Conservation (phyloP, 768 basidiomycete species). For the Auricularia heimuer region DNA sequence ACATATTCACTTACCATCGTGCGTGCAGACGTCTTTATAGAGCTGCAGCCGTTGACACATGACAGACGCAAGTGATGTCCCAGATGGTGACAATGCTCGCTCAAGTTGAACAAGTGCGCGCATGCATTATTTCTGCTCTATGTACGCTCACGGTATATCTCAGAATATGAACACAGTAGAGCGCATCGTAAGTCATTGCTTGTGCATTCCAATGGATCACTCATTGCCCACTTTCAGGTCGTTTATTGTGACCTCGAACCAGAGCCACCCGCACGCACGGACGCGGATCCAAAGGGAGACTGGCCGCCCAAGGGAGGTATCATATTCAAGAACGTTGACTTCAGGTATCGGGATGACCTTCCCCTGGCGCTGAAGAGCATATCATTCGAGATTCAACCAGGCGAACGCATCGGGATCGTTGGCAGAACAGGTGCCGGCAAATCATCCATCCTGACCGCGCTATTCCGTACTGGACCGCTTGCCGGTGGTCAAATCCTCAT, state of each 20-base stretch:
- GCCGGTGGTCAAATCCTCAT: slow-evolving; percentile 47
- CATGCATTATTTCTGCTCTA: background rate
- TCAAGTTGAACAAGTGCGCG: background rate
- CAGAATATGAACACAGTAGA: slow-evolving; percentile 63
- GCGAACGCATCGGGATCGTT: slow-evolving; percentile 57
- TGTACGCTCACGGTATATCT: background rate
- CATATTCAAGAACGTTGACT: slow-evolving; percentile 42
- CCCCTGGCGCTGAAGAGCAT: slow-evolving; percentile 59
- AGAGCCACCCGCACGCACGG: slow-evolving; percentile 48
- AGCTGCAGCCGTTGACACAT: too few species aligned
- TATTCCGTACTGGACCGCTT: slow-evolving; percentile 46
- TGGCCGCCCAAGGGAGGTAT: slow-evolving; percentile 50
- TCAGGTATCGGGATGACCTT: slow-evolving; percentile 51
- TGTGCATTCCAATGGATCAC: background rate
- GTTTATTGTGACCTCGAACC: slow-evolving; percentile 49
- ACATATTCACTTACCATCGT: slow-evolving; percentile 32
- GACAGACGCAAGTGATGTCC: background rate
- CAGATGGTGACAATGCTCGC: slow-evolving; percentile 1
- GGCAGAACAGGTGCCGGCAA: slow-evolving; percentile 38
- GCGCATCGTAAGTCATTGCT: slow-evolving; percentile 34
- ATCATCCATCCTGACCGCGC: slow-evolving; percentile 14
- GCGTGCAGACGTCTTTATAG: background rate
- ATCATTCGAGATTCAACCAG: slow-evolving; percentile 42
- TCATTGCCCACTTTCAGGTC: slow-evolving; percentile 21
- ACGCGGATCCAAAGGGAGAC: slow-evolving; percentile 28